Base-by-base conservation (phyloP, 2,329 filamentous ascomycete species). In the Penicillium paneum region DNA sequence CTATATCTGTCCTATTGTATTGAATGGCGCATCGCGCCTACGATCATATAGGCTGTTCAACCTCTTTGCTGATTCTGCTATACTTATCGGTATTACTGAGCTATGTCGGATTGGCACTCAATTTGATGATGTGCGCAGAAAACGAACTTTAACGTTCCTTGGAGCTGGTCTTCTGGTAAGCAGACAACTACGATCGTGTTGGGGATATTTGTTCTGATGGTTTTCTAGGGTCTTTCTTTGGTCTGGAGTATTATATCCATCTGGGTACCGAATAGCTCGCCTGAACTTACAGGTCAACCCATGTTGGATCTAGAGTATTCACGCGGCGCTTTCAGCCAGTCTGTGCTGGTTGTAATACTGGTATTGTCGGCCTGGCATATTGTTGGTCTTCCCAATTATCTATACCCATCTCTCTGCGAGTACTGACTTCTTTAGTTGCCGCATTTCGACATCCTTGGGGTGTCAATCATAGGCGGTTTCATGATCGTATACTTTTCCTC, bases 1-100 rank as follows among this genome's bases (percentile, higher is more conserved):
- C 3, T 79, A 78, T 54, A 79, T 82, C 21, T 83, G 80, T 60
- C 74, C 79, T 2, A 65, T 73, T 11, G 62, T 69, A 1, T 68
- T 72, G 29, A 59, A 66, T 17, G 68, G 73, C 35, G 63, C 65
- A 29, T 58, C 65, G 47, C 61, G 65, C 10, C 62, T 79, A 8
- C 74, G 71, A 7, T 57, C 64, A 3, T 57, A 79, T 45, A 75
- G 76, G 57, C 50, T 72, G 29, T 31, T 74, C 26, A 73, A 69
- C 24, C 58, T 73, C 1, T 29, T 73, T 8, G 55, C 81, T 19
- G 79, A 83, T 58, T 66, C 71, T 13, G 47, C 66, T 34, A 70
- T 81, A 42, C 54, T 77, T 15, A 67, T 76, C 32, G 68, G 65
- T 5, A 52, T 69, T 10, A 57, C 64, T 1, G 69, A 73, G 49